Evolutionary conservation across 805 yeast species (phyloP).

Genomic region (Candida railenensis): DNA sequence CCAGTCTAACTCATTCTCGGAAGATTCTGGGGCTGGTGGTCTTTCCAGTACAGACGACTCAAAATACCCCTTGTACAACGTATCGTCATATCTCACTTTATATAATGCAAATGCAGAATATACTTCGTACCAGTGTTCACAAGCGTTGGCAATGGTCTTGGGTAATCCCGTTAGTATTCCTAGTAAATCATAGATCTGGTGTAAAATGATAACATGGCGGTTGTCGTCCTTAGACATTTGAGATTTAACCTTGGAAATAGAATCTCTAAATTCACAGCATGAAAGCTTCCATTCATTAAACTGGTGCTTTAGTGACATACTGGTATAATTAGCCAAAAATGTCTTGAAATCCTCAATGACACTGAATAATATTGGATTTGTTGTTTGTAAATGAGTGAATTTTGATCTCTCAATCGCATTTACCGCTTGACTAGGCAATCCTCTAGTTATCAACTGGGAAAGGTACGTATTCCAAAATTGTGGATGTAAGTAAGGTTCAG

Average conservation of each 20-base stretch:
- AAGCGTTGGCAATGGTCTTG: constrained; percentile 48
- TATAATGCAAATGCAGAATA: constrained; percentile 54
- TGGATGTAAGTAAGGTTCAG: constrained; percentile 47
- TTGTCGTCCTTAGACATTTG: constrained; percentile 18
- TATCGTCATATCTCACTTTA: constrained; percentile 50
- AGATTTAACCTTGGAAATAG: constrained; percentile 23
- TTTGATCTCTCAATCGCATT: constrained; percentile 44
- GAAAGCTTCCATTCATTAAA: constrained; percentile 51
- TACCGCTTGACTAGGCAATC: constrained; percentile 56
- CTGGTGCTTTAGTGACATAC: constrained; percentile 36
- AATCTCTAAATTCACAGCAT: constrained; percentile 51
- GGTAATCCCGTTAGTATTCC: constrained; percentile 48
- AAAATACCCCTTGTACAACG: constrained; percentile 32
- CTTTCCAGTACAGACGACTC: constrained; percentile 31
- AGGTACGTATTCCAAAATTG: constrained; percentile 64
- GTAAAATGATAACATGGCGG: constrained; percentile 23
- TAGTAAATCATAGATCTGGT: constrained; percentile 42
- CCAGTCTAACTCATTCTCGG: constrained; percentile 36
- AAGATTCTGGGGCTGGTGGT: constrained; percentile 31
- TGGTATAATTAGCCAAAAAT: constrained; percentile 40
- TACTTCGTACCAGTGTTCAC: constrained; percentile 70
- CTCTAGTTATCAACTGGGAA: constrained; percentile 58
- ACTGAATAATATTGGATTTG: constrained; percentile 19
- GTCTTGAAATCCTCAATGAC: constrained; percentile 41
- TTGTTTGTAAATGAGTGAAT: constrained; percentile 40